Base-by-base conservation (phyloP, 2,329 filamentous ascomycete genomes). In the Fusarium sp. region DNA sequence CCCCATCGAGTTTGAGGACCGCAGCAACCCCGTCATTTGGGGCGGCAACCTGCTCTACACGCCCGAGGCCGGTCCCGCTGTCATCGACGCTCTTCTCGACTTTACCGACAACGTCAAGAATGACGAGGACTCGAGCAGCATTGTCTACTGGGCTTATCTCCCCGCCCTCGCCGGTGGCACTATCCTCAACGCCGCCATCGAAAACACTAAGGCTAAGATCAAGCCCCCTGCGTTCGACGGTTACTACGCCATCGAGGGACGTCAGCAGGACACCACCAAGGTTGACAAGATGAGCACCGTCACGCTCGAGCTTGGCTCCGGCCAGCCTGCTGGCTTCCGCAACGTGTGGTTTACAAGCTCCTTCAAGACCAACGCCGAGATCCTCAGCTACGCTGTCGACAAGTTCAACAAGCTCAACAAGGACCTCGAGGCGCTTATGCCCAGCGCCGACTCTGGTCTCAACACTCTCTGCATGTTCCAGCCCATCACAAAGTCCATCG, bases 311-410 rank as follows among this genome's bases (percentile, higher is more conserved):
- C 79, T 83, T 4, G 80, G 78, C 5, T 69, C 72, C 1, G 77
- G 78, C 1, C 80, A 82, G 18, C 78, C 79, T 0, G 35, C 78
- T 18, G 79, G 80, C 18, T 79, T 80, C 66, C 74, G 74, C 45
- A 80, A 82, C 52, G 77, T 78, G 2, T 85, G 84, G 83, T 83
- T 82, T 71, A 82, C 82, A 0, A 65, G 78, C 10, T 74, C 80
- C 0, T 80, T 84, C 70, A 81, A 82, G 60, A 84, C 84, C 64
- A 80, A 84, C 56, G 74, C 79, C 0, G 78, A 78, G 25, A 78
- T 84, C 7, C 74, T 85, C 20, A 66, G 74, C 31, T 82, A 83
- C 50, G 80, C 81, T 7, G 74, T 78, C 1, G 76, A 81, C 1
- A 77, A 80, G 60, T 81, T 81, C 70, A 70, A 79, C 18, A 47